phyloP scores from a whole-genome alignment of 108 stramenopile species.

The Skeletonema potamos region DNA sequence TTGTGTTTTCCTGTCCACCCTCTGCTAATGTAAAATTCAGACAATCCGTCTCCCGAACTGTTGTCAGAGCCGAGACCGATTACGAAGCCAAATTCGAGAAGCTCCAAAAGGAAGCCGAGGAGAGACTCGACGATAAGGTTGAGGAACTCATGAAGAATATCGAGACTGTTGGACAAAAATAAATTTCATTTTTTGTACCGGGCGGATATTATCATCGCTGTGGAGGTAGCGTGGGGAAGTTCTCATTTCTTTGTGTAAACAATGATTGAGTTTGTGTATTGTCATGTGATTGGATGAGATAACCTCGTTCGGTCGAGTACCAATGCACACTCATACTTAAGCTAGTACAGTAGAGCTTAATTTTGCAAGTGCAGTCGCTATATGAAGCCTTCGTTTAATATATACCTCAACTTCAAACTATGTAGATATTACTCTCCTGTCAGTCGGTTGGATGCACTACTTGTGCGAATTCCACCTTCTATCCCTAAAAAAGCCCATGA shows the following conservation, averaged over 20 bases:
- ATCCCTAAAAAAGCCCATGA: no score
- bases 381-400: no score
- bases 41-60: slow-evolving; percentile 22
- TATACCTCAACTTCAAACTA: no score
- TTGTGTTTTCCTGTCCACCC: not conserved
- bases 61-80: slow-evolving; percentile 51
- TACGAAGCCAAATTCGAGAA: slow-evolving; percentile 71
- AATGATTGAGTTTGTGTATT: not conserved
- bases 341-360: slow-evolving; percentile 3
- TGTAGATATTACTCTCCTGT: no score
- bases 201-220: not conserved
- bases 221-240: not conserved
- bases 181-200: slow-evolving; percentile 6
- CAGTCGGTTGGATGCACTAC: no score
- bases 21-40: not conserved
- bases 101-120: slow-evolving; percentile 79
- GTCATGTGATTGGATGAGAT: not conserved
- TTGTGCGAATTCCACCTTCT: no score
- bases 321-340: not conserved
- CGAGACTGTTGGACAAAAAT: slow-evolving; percentile 47
- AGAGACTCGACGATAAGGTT: slow-evolving; percentile 78
- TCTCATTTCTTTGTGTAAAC: not conserved
- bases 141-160: slow-evolving; percentile 75
- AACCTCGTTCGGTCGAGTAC: not conserved
- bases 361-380: not conserved